Conservation (phyloP, 768 basidiomycete species). For the Tricholoma sp. region DNA sequence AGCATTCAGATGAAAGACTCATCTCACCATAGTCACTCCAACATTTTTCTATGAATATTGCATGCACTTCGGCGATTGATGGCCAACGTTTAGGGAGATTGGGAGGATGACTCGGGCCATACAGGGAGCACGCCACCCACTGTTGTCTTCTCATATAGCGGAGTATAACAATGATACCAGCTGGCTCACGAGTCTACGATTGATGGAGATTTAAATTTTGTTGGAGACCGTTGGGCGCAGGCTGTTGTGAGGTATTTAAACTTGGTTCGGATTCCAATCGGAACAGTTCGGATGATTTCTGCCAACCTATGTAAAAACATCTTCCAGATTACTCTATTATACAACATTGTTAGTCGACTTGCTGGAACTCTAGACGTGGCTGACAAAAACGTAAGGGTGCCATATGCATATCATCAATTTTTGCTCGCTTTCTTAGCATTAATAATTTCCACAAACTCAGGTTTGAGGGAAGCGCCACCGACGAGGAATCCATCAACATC, state of each 20-base stretch:
- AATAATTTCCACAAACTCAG: slow-evolving; percentile 92
- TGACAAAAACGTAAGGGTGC: background rate
- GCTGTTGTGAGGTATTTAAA: background rate
- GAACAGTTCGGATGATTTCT: background rate
- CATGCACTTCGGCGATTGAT: no score
- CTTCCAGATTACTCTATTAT: background rate
- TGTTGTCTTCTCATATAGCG: no score
- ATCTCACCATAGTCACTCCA: no score
- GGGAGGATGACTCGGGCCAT: no score
- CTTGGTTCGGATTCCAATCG: background rate
- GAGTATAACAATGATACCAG: no score
- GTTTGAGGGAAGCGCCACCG: slow-evolving; percentile 96
- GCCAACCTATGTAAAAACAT: background rate
- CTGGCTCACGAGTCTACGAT: no score
- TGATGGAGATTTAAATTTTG: no score
- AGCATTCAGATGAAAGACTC: no score
- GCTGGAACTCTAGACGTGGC: background rate
- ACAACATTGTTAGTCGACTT: background rate
- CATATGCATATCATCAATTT: background rate
- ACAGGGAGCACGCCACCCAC: no score
- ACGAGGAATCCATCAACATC: slow-evolving; percentile 99
- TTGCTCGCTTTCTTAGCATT: slow-evolving; percentile 41
- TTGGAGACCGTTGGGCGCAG: no score
- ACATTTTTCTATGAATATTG: no score
- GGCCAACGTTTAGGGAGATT: no score